A percentile compares a stretch with the other conserved stretches of the same genome.
Evolutionary conservation across 805 yeast species (phyloP).

Genomic region (Myxozyma geophila): DNA sequence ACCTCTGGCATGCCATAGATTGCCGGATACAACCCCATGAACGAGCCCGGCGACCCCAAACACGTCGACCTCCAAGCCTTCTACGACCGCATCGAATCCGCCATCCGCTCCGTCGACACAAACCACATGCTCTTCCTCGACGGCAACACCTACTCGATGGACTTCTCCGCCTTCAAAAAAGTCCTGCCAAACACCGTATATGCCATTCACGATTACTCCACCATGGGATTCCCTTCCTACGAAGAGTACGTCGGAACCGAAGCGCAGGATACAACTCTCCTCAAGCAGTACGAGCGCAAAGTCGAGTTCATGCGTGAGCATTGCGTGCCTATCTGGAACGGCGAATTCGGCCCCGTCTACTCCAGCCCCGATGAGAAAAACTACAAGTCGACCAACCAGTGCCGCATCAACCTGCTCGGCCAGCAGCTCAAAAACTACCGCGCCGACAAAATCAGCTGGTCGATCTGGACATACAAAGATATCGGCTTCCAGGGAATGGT

Average conservation of each 20-base stretch:
- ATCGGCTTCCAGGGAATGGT: conserved; percentile 58
- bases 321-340: conserved; percentile 59
- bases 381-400: conserved; percentile 52
- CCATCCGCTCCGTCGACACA: conserved; percentile 52
- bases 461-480: conserved; percentile 60
- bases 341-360: conserved; percentile 55
- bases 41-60: conserved; percentile 56
- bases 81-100: conserved; percentile 49
- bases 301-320: conserved; percentile 50
- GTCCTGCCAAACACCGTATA: conserved; percentile 53
- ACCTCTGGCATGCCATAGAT: too few species aligned
- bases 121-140: conserved; percentile 56
- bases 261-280: conserved; percentile 47
- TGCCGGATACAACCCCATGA: conserved; percentile 61
- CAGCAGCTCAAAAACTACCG: conserved; percentile 54
- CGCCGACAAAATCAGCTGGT: conserved; percentile 52
- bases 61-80: conserved; percentile 50
- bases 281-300: conserved; percentile 51
- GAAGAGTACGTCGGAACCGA: conserved; percentile 46
- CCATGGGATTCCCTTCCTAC: conserved; percentile 52
- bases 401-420: conserved; percentile 51
- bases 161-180: conserved; percentile 54
- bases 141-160: conserved; percentile 58
- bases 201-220: conserved; percentile 55
- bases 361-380: conserved; percentile 48